Percentiles rank a stretch among this genome's conserved stretches.
Conservation (phyloP, 2,329 filamentous ascomycete genomes). For the Talaromyces funiculosus region DNA sequence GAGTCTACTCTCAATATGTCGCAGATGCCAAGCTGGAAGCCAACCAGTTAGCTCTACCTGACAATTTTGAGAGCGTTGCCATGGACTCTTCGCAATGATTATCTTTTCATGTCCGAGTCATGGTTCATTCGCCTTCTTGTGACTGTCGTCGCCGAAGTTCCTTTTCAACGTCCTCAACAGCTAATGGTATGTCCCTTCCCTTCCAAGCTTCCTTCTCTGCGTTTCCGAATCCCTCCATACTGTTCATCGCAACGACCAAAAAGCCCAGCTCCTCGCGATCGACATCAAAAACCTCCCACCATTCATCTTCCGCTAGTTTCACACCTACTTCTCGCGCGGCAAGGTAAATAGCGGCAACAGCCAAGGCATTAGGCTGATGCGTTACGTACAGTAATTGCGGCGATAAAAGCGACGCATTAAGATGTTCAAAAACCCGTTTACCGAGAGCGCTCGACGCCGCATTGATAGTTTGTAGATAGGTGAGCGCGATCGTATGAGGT, state of each 20-base stretch:
- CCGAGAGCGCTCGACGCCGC: slow-evolving; percentile 57
- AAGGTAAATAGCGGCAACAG: slow-evolving; percentile 85
- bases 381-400: slow-evolving; percentile 88
- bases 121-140: slow-evolving; percentile 34
- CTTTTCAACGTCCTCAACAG: slow-evolving; percentile 51
- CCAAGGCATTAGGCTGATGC: slow-evolving; percentile 79
- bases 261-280: slow-evolving; percentile 93
- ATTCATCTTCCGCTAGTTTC: slow-evolving; percentile 75
- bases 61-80: neutral
- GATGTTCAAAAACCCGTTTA: slow-evolving; percentile 62
- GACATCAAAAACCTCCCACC: slow-evolving; percentile 98
- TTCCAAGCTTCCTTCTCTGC: slow-evolving; percentile 55
- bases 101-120: neutral
- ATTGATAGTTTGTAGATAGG: slow-evolving; percentile 85
- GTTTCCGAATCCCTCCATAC: slow-evolving; percentile 64
- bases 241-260: slow-evolving; percentile 77
- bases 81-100: neutral
- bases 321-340: slow-evolving; percentile 70
- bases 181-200: slow-evolving; percentile 52
- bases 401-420: slow-evolving; percentile 81
- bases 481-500: slow-evolving; percentile 80
- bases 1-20: neutral
- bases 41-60: neutral
- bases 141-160: slow-evolving; percentile 54
- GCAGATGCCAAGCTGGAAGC: neutral